Percentiles rank a stretch among this genome's conserved stretches.
These are phyloP conservation scores for Schizonepeta tenuifolia DNA, from an alignment of 257 asterid species.

Conservation along the genomic window DNA sequence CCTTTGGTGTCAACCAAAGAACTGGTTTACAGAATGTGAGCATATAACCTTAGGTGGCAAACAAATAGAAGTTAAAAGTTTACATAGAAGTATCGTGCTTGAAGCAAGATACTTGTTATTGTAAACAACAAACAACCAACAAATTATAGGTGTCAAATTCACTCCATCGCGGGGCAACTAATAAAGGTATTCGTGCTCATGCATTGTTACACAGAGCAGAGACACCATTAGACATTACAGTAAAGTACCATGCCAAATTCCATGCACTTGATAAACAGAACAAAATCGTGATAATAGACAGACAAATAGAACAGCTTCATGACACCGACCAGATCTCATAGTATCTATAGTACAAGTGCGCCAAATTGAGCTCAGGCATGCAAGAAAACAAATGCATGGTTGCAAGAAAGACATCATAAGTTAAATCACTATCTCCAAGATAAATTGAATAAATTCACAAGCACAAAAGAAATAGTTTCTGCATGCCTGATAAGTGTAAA, in stretches of 20 bases:
- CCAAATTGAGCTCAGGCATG: conserved; percentile 4
- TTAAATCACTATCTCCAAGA: conserved; percentile 11
- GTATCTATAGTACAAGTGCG: conserved; percentile 1
- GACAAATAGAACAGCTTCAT: conserved; percentile 11
- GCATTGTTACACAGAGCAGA: conserved; percentile 9
- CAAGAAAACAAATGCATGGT: conserved; percentile 8
- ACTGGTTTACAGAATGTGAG: no score
- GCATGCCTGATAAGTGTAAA: conserved; percentile 87
- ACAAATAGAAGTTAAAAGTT: no score
- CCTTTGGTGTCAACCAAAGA: conserved; percentile 3
- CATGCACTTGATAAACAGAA: conserved; percentile 7
- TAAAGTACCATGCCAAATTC: background rate
- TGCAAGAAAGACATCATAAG: conserved; percentile 5
- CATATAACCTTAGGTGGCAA: no score
- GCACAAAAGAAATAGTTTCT: conserved; percentile 6
- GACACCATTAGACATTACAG: background rate
- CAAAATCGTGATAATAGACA: conserved; percentile 15
- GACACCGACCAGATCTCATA: background rate
- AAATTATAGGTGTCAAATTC: conserved; percentile 3
- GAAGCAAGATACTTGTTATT: background rate
- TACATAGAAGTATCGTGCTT: no score
- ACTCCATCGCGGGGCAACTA: background rate
- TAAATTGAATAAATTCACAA: background rate
- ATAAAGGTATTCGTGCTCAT: background rate
- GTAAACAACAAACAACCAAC: conserved; percentile 18